Evolutionary conservation across 306 rosid species (phyloP), one percentile per base, ranked within the genome.

Genomic region (Vigna reflexopilosa): DNA sequence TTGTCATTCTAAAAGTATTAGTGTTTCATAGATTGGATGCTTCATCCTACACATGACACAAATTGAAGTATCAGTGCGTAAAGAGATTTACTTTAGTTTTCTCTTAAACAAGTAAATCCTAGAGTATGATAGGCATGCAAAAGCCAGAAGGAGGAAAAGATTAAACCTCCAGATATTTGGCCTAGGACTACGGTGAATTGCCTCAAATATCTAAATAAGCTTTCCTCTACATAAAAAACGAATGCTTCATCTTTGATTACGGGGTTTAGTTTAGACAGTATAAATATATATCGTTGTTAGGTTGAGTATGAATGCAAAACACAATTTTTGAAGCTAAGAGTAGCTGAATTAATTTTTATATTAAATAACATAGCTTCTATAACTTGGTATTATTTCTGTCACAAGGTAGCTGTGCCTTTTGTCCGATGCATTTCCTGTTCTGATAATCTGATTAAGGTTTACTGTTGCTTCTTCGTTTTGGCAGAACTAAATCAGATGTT

Each of bases 401-500:
- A 62, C 67, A 15, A 62, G 36, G 61, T 47, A 81, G 17, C 9
- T 67, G 44, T 68, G 55, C 30, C 47, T 79, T 77, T 59, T 70
- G 69, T 9, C 4, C 50, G 45, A 76, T 67, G 69, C 56, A 22
- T 66, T 80, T 55, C 64, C 63, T 57, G 55, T 72, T 83, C 76
- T 72, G 61, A 66, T 79, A 67, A 58, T 86, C 76, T 75, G 66
- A 73, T 79, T 62, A 63, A 38, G 68, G 70, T 70, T 36, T 59
- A 17, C 51, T 55, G 28, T 26, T 26, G 4, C 81, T 44, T 34
- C 70, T 12, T 67, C 24, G 64, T 83, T 49, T 74, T 52, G 47
- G 77, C 88, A 95, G 98, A 79, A 88, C 84, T 81, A 80, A 76
- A 59, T 71, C 97, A 70, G 97, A 91, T 70, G 85, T 88, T 86